Evolutionary conservation across 164 flowering plant species (phyloP), one percentile per base, ranked within the genome.

Genomic region (Vitis riparia): DNA sequence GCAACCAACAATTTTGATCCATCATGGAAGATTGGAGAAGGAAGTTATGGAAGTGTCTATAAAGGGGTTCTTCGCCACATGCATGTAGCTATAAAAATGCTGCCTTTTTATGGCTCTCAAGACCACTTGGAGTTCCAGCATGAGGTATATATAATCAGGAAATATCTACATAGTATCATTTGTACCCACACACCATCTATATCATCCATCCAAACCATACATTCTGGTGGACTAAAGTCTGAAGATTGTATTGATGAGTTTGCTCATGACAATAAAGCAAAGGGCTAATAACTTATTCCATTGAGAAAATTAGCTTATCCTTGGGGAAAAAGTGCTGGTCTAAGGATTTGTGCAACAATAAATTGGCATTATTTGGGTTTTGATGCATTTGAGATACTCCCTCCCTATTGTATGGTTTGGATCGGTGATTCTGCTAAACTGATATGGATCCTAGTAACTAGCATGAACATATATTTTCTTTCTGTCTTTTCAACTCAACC

Each of bases 81-180:
- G 60, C 74, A 79, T 62, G 88, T 89, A 23, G 86, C 88, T 55
- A 84, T 89, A 69, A 89, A 79, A 77, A 84, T 85, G 89, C 71
- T 87, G 65, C 88, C 88, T 11, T 80, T 81, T 51, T 76, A 75
- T 67, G 85, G 86, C 65, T 80, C 79, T 47, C 81, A 68, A 51
- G 74, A 76, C 63, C 81, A 68, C 56, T n/a, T 68, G 47, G 79
- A 73, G 17, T 89, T 89, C 73, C 70, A 77, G 63, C 72, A 72
- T 59, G 72, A 79, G 93, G 93, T 89, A 83, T 72, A 55, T 55
- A 30, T 75, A 71, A 49, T 50, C 16, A 27, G 0, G 1, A 11
- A 27, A 44, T 44, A 19, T 61, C 52, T 19, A 52, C 47, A 7
- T 15, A 47, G n/a, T 47, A 1, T 55, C 51, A 65, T 19, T 15